Conservation (phyloP, 2,329 filamentous ascomycete species). For the Madurella mycetomatis region DNA sequence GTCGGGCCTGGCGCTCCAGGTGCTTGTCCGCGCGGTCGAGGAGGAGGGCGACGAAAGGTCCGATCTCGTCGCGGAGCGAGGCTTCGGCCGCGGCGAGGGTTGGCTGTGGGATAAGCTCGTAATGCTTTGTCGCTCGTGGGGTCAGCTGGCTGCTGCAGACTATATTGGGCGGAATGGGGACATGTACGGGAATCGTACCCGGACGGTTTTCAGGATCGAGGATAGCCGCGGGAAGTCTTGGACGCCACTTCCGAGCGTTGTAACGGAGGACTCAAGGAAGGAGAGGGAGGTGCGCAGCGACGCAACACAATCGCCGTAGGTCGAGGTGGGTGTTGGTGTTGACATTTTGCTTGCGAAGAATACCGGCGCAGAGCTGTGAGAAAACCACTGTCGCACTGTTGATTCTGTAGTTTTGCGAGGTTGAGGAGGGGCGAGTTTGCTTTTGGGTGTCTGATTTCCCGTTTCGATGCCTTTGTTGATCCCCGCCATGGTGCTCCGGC, state of each 20-base stretch:
- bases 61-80: slow-evolving; percentile 80
- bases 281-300: slow-evolving; percentile 57
- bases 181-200: slow-evolving; percentile 38
- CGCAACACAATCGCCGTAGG: slow-evolving; percentile 55
- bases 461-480: too few relatives aligned
- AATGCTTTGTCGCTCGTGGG: slow-evolving; percentile 60
- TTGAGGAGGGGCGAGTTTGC: too few relatives aligned
- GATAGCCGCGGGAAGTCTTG: slow-evolving; percentile 54
- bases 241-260: slow-evolving; percentile 52
- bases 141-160: neutral
- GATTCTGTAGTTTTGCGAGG: too few relatives aligned
- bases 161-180: neutral
- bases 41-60: slow-evolving; percentile 76
- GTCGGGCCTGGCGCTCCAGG: slow-evolving; percentile 74
- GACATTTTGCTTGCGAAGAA: slow-evolving; percentile 3
- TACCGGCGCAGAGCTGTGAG: neutral
- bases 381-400: too few relatives aligned
- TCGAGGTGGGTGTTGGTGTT: slow-evolving; percentile 13
- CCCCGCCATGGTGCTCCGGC: too few relatives aligned
- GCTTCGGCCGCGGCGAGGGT: slow-evolving; percentile 78
- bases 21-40: slow-evolving; percentile 79
- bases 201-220: slow-evolving; percentile 53
- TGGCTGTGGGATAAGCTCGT: slow-evolving; percentile 84
- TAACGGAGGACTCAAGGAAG: slow-evolving; percentile 57
- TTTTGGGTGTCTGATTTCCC: too few relatives aligned